Conservation (phyloP, 2,329 filamentous ascomycete genomes). For the Aspergillaceae sp. region DNA sequence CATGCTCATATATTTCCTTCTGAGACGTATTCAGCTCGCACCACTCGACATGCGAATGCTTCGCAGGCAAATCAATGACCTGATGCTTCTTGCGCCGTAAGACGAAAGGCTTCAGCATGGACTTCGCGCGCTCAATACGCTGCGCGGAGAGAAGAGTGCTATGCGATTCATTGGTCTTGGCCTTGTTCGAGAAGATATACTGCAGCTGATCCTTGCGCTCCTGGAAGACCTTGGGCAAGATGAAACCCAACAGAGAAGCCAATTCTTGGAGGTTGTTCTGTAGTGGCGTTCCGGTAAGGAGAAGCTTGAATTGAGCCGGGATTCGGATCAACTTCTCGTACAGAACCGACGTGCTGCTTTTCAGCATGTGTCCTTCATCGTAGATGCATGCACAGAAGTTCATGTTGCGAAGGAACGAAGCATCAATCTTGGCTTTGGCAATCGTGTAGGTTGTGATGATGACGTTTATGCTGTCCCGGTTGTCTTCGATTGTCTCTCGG, state of each 20-base stretch:
- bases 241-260: conserved; percentile 83
- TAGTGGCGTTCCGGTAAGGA: conserved; percentile 83
- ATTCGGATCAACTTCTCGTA: conserved; percentile 75
- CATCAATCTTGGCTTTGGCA: conserved; percentile 53
- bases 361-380: conserved; percentile 89
- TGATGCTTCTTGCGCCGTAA: conserved; percentile 88
- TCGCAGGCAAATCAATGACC: conserved; percentile 76
- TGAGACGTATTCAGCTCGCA: conserved; percentile 72
- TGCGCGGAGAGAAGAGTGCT: conserved; percentile 78
- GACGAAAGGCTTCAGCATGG: conserved; percentile 92
- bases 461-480: conserved; percentile 57
- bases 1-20: conserved; percentile 60
- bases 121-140: conserved; percentile 75
- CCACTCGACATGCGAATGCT: conserved; percentile 67
- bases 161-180: conserved; percentile 65
- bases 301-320: conserved; percentile 69
- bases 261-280: conserved; percentile 96
- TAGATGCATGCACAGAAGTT: conserved; percentile 61
- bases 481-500: conserved; percentile 57
- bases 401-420: conserved; percentile 53
- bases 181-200: conserved; percentile 84
- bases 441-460: conserved; percentile 66
- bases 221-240: conserved; percentile 76
- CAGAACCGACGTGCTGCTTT: conserved; percentile 74
- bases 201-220: conserved; percentile 69